Base-by-base conservation (phyloP, 768 basidiomycete genomes). In the Mrakia hoshinonis region DNA sequence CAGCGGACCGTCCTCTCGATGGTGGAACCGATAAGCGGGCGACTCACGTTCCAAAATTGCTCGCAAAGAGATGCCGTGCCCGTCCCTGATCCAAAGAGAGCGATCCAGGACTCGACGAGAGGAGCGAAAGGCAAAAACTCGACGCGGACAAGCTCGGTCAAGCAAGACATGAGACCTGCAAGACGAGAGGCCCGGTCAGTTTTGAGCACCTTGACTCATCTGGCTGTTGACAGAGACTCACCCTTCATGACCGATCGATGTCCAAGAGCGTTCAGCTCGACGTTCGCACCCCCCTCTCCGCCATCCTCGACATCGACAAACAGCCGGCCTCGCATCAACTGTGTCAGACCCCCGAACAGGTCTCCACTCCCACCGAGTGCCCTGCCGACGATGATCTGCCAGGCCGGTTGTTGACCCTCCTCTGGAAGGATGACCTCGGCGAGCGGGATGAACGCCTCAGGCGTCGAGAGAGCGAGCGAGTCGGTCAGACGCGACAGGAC, bases 181-280 rank as follows among this genome's bases (percentile, higher is more conserved):
- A 31, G 36, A 34, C 34, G 34, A 6, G n/a, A n/a, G 26, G 13
- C 6, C 2, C 0, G 43, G 20, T 64, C 38, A 39, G 43, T 20
- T n/a, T 22, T 62, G 38, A 24, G 1, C 24, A 22, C n/a, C 39
- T 60, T 43, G 65, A 18, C n/a, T n/a, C n/a, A n/a, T n/a, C n/a
- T n/a, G n/a, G n/a, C n/a, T n/a, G n/a, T n/a, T 46, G 18, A 43
- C 12, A 5, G 34, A 67, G 31, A 77, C 82, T 43, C 54, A 91
- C 92, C 90, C 85, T 93, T 95, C 67, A 92, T 75, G 18, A 92
- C 87, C 7, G 90, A 89, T 43, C 91, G 85, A 77, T 86, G 90
- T 0, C 88, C 88, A 31, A 89, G 84, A 0, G 87, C 85, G 76
- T 93, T 92, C 0, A 88, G 86, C 75, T 89, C 88, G 12, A 86